These are phyloP conservation scores for Stevia rebaudiana DNA, from an alignment of 140 eudicot genomes.

Conservation along the genomic window DNA sequence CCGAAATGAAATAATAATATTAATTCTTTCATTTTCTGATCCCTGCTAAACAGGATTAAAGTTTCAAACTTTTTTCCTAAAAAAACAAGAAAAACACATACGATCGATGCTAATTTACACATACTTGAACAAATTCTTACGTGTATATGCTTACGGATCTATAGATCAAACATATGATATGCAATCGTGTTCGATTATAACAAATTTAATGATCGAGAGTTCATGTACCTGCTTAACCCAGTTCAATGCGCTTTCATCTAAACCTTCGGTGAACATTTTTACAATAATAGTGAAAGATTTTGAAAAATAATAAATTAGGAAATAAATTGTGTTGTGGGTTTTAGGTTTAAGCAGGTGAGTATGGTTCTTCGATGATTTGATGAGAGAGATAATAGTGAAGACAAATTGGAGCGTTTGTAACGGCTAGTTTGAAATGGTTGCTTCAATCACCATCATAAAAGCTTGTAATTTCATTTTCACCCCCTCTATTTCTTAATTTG, in stretches of 20 bases:
- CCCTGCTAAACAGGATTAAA: too few species aligned
- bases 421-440: slow-evolving; percentile 42
- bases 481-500: background rate
- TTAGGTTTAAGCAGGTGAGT: slow-evolving; percentile 9
- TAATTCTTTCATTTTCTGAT: too few species aligned
- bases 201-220: background rate
- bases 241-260: slow-evolving; percentile 66
- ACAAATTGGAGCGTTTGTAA: slow-evolving; percentile 36
- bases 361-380: slow-evolving; percentile 14
- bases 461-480: background rate
- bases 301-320: background rate
- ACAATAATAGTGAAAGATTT: background rate
- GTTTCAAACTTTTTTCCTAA: too few species aligned
- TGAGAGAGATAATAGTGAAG: background rate
- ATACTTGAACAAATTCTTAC: too few species aligned
- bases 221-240: slow-evolving; percentile 74
- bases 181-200: too few species aligned
- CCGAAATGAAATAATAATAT: too few species aligned
- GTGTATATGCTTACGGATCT: too few species aligned
- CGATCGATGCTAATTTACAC: too few species aligned
- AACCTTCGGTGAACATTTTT: slow-evolving; percentile 79
- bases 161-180: too few species aligned
- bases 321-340: background rate
- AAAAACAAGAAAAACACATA: too few species aligned
- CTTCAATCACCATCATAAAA: slow-evolving; percentile 13